Evolutionary conservation across 139 green algal species (phyloP).

Genomic region (Coelastrella sp.): DNA sequence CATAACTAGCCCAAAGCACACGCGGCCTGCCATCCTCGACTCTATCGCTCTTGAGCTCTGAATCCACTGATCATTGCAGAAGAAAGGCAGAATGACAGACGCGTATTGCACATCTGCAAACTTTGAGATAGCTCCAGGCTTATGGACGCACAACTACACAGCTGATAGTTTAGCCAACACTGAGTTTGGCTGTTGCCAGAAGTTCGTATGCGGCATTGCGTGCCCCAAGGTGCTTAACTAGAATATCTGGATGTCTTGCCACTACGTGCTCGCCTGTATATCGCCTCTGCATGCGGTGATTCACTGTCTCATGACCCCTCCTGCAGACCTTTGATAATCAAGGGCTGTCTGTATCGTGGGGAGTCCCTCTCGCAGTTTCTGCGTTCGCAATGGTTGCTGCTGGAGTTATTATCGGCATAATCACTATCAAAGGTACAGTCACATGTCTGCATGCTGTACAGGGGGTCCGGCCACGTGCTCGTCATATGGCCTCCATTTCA

Average conservation of each 20-base stretch:
- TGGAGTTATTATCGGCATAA: constrained; percentile 25
- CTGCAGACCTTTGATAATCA: constrained; percentile 28
- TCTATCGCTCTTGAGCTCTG: neutral
- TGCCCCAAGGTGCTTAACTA: constrained; percentile 4
- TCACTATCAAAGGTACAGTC: constrained; percentile 44
- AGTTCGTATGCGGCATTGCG: constrained; percentile 37
- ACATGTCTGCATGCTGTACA: too few relatives aligned
- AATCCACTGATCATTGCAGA: neutral
- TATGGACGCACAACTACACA: constrained; percentile 43
- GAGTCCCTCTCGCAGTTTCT: constrained; percentile 11
- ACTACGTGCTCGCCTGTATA: too few relatives aligned
- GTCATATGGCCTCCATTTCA: too few relatives aligned
- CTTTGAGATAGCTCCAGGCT: constrained; percentile 50
- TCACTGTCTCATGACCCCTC: too few relatives aligned
- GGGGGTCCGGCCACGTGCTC: too few relatives aligned
- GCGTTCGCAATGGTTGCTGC: constrained; percentile 10
- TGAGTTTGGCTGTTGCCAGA: constrained; percentile 55
- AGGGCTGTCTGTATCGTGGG: constrained; percentile 13
- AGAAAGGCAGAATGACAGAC: neutral
- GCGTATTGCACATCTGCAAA: constrained; percentile 35
- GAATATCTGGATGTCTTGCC: too few relatives aligned
- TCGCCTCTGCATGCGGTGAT: too few relatives aligned
- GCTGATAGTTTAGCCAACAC: neutral
- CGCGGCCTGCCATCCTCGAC: too few relatives aligned
- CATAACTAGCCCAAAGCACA: too few relatives aligned